phyloP scores from a whole-genome alignment of 1,284 basidiomycete genomes.

The Entoloma clypeatum region DNA sequence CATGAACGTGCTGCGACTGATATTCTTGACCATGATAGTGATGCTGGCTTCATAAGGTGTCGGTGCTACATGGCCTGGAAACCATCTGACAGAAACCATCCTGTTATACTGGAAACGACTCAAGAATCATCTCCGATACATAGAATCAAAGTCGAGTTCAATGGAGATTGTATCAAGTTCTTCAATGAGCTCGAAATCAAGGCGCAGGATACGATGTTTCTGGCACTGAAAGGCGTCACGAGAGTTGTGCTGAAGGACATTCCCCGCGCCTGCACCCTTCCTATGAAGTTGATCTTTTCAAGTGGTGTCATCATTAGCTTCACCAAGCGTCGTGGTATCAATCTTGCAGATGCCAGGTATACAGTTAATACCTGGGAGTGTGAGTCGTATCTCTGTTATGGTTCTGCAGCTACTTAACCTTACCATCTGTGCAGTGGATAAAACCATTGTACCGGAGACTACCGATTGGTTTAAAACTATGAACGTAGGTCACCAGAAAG shows the following conservation, averaged over 20 bases:
- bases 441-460: too few species aligned
- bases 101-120: constrained; percentile 16
- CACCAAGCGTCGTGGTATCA: constrained; percentile 20
- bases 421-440: too few species aligned
- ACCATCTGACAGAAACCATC: constrained; percentile 24
- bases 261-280: constrained; percentile 29
- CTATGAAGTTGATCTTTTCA: constrained; percentile 35
- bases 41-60: constrained; percentile 36
- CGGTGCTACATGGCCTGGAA: constrained; percentile 43
- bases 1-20: constrained; percentile 13
- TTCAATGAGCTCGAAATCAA: constrained; percentile 31
- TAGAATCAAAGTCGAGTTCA: constrained; percentile 37
- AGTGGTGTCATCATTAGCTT: constrained; percentile 39
- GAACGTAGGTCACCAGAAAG: too few species aligned
- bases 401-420: too few species aligned
- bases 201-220: constrained; percentile 34
- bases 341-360: constrained; percentile 10
- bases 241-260: constrained; percentile 24
- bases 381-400: constrained; percentile 22
- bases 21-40: constrained; percentile 17
- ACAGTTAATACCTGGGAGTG: constrained; percentile 39
- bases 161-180: constrained; percentile 27
- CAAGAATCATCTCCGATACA: constrained; percentile 15
- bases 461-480: too few species aligned
- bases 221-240: constrained; percentile 42